Evolutionary conservation across 164 flowering plant genomes (phyloP).

Genomic region (Santalum album): DNA sequence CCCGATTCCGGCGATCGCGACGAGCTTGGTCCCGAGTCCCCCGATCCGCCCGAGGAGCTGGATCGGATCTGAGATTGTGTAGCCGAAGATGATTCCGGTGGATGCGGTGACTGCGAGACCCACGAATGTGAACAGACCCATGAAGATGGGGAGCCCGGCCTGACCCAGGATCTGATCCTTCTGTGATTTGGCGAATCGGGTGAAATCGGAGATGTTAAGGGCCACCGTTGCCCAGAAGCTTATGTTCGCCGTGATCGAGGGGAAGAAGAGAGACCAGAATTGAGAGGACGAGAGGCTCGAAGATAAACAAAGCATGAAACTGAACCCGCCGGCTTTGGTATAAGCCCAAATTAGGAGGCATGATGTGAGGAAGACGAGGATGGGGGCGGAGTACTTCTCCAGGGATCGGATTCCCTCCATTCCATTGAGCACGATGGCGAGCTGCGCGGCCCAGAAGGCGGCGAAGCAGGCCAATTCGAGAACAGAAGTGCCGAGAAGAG

Average conservation of each 20-base stretch:
- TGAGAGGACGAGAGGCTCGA: slow-evolving; percentile 42
- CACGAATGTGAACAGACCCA: slow-evolving; percentile 83
- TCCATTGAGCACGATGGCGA: slow-evolving; percentile 55
- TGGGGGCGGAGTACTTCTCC: slow-evolving; percentile 83
- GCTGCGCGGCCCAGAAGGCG: slow-evolving; percentile 64
- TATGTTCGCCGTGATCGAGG: slow-evolving; percentile 85
- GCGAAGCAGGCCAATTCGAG: slow-evolving; percentile 76
- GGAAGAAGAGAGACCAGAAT: slow-evolving; percentile 81
- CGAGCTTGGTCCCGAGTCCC: slow-evolving; percentile 35
- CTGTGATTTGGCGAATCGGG: slow-evolving; percentile 69
- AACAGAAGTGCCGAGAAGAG: slow-evolving; percentile 86
- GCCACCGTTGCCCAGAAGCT: slow-evolving; percentile 90
- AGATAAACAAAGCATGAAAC: slow-evolving; percentile 58
- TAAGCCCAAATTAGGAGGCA: slow-evolving; percentile 67
- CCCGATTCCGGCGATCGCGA: slow-evolving; percentile 69
- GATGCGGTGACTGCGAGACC: slow-evolving; percentile 89
- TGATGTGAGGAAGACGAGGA: slow-evolving; percentile 50
- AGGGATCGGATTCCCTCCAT: slow-evolving; percentile 73
- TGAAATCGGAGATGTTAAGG: slow-evolving; percentile 86
- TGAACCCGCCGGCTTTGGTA: slow-evolving; percentile 69
- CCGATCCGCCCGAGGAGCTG: slow-evolving; percentile 63
- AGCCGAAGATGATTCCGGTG: slow-evolving; percentile 66
- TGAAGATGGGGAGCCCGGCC: slow-evolving; percentile 73
- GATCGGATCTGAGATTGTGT: slow-evolving; percentile 69
- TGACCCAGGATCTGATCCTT: slow-evolving; percentile 81